These are phyloP conservation scores for Cordyceps sp. DNA, from an alignment of 2,329 filamentous ascomycete species.

Conservation along the genomic window DNA sequence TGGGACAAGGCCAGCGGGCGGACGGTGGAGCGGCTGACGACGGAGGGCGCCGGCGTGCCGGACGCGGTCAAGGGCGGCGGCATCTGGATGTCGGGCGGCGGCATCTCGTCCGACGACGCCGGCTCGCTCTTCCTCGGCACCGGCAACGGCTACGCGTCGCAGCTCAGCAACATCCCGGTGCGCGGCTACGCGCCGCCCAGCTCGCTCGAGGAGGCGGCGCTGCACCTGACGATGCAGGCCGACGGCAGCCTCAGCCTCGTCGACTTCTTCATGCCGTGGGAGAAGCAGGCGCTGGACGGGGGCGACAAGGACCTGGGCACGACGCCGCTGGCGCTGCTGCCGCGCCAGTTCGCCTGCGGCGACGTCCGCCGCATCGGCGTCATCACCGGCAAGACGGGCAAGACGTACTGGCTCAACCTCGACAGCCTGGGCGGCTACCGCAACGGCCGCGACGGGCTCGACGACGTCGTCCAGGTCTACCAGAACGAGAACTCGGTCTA, in stretches of 20 bases:
- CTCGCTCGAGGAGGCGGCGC: conserved; percentile 26
- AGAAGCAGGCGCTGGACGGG: conserved; percentile 30
- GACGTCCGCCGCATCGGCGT: conserved; percentile 28
- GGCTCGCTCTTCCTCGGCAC: conserved; percentile 22
- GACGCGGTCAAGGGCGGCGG: conserved; percentile 22
- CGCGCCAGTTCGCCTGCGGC: conserved; percentile 24
- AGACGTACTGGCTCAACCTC: conserved; percentile 26
- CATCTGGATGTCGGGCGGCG: conserved; percentile 24
- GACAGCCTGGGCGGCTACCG: conserved; percentile 23
- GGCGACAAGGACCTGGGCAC: conserved; percentile 33
- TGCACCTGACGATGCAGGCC: conserved; percentile 22
- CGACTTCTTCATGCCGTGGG: conserved; percentile 38
- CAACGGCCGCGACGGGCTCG: conserved; percentile 17
- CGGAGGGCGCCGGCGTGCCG: conserved; percentile 21
- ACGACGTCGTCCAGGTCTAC: conserved; percentile 27
- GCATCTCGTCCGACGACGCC: conserved; percentile 19
- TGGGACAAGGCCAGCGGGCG: conserved; percentile 24
- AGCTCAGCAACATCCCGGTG: conserved; percentile 19
- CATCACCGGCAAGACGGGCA: conserved; percentile 32
- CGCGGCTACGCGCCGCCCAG: conserved; percentile 20
- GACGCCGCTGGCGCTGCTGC: conserved; percentile 24
- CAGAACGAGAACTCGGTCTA: conserved; percentile 27
- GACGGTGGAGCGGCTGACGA: conserved; percentile 22
- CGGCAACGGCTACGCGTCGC: conserved; percentile 24
- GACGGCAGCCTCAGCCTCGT: conserved; percentile 25